Percentiles rank a stretch among this genome's conserved stretches.
These are phyloP conservation scores for Crepidotus variabilis DNA, from an alignment of 768 basidiomycete species.

Conservation along the genomic window DNA sequence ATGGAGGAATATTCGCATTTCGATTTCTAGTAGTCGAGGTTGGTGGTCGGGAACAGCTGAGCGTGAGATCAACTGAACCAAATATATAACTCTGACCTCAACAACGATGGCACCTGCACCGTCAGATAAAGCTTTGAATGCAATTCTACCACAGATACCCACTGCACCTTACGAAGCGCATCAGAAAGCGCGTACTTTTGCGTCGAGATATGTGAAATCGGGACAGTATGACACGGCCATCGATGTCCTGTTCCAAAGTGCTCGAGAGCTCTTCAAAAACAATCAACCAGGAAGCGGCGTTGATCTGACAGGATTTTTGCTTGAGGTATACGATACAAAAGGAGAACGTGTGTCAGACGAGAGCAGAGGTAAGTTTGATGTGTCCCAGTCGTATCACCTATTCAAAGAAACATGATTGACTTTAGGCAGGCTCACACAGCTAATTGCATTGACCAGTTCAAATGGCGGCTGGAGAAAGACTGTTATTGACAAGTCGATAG, in stretches of 20 bases:
- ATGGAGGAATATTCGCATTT: not conserved
- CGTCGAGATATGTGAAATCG: constrained; percentile 81
- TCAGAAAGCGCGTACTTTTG: constrained; percentile 95
- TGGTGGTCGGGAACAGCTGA: not conserved
- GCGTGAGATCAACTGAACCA: not conserved
- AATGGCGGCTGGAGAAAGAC: constrained; percentile 88
- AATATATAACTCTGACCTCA: not conserved
- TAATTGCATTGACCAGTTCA: constrained; percentile 82
- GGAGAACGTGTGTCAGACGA: constrained; percentile 72
- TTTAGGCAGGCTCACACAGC: constrained; percentile 82
- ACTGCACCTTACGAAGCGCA: constrained; percentile 89
- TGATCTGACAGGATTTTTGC: constrained; percentile 75
- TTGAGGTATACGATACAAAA: constrained; percentile 81
- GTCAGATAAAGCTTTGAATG: constrained; percentile 66
- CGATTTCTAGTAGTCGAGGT: not conserved
- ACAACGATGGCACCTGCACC: constrained; percentile 26
- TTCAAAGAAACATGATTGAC: constrained; percentile 9
- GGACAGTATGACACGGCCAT: constrained; percentile 82
- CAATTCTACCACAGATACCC: constrained; percentile 70
- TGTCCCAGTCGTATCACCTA: not conserved
- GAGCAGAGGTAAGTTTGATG: constrained; percentile 57
- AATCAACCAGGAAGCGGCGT: constrained; percentile 88
- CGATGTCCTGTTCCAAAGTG: constrained; percentile 89
- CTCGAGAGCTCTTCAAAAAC: constrained; percentile 82
- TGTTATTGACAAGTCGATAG: constrained; percentile 76